Conservation (phyloP, 2,329 filamentous ascomycete genomes). For the Tolypocladium pustulatum region DNA sequence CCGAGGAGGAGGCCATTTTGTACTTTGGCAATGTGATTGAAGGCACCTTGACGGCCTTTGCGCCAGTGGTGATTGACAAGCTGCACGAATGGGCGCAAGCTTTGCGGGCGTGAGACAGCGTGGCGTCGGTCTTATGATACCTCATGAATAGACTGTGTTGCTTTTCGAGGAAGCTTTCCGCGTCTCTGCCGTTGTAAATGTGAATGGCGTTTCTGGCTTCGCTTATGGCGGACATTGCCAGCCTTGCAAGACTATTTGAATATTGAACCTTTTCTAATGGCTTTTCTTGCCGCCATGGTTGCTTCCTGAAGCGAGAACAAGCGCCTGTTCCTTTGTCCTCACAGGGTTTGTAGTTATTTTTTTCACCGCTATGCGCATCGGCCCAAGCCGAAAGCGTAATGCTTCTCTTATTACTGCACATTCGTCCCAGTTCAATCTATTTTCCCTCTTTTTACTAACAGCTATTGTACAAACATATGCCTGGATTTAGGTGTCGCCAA, state of each 20-base stretch:
- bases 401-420: too few relatives aligned
- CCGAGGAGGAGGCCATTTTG: constrained; percentile 82
- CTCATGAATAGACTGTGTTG: background rate
- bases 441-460: background rate
- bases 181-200: background rate
- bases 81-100: constrained; percentile 90
- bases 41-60: constrained; percentile 79
- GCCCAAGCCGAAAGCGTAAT: too few relatives aligned
- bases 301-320: too few relatives aligned
- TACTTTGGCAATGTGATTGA: constrained; percentile 85
- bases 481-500: constrained; percentile 42
- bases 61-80: constrained; percentile 89
- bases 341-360: too few relatives aligned
- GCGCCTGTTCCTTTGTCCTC: too few relatives aligned
- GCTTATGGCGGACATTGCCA: background rate
- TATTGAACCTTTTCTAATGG: too few relatives aligned
- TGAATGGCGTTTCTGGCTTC: background rate
- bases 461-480: background rate
- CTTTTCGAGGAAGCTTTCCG: background rate
- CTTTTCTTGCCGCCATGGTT: too few relatives aligned
- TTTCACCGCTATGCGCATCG: too few relatives aligned
- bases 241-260: too few relatives aligned
- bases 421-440: background rate
- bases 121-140: background rate
- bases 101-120: constrained; percentile 55